phyloP scores from a whole-genome alignment of 352 stramenopile species.

The Pythium brassicae region DNA sequence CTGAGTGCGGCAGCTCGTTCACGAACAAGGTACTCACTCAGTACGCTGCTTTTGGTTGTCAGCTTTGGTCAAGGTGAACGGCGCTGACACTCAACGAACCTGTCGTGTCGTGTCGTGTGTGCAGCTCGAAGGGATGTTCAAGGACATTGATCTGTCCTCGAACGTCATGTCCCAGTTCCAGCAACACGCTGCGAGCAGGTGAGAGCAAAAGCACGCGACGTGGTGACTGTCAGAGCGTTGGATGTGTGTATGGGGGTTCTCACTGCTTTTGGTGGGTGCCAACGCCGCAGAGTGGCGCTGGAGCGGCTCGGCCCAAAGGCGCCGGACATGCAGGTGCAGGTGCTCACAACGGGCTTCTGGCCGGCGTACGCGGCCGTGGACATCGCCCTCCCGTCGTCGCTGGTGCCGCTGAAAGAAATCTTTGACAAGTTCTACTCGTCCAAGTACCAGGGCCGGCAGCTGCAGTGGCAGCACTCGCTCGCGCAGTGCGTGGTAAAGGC shows the following conservation, averaged over 20 bases:
- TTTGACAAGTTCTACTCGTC: constrained; percentile 89
- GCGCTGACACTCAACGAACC: too few relatives aligned
- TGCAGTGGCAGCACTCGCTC: constrained; percentile 91
- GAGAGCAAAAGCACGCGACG: constrained; percentile 8
- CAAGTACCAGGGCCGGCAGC: constrained; percentile 85
- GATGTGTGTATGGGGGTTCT: too few relatives aligned
- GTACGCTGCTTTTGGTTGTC: too few relatives aligned
- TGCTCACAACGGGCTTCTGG: constrained; percentile 98
- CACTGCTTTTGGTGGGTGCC: background rate
- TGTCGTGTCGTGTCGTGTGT: constrained; percentile 2
- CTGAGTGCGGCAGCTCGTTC: constrained; percentile 96
- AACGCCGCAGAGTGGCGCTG: constrained; percentile 32
- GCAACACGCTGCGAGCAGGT: constrained; percentile 74
- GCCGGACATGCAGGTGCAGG: constrained; percentile 95
- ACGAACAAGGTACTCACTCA: constrained; percentile 88
- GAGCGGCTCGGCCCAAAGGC: constrained; percentile 37
- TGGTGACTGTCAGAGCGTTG: too few relatives aligned
- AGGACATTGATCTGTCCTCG: constrained; percentile 96
- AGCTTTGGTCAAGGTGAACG: too few relatives aligned
- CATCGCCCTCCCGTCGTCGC: constrained; percentile 60
- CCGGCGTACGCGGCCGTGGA: constrained; percentile 89
- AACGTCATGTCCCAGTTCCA: constrained; percentile 94
- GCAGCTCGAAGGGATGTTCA: constrained; percentile 99
- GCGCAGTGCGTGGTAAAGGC: constrained; percentile 87
- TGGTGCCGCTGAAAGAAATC: constrained; percentile 73